Evolutionary conservation across 192 early-diverging fungal species (phyloP), one percentile per base, ranked within the genome.

Genomic region (Coemansia sp.): DNA sequence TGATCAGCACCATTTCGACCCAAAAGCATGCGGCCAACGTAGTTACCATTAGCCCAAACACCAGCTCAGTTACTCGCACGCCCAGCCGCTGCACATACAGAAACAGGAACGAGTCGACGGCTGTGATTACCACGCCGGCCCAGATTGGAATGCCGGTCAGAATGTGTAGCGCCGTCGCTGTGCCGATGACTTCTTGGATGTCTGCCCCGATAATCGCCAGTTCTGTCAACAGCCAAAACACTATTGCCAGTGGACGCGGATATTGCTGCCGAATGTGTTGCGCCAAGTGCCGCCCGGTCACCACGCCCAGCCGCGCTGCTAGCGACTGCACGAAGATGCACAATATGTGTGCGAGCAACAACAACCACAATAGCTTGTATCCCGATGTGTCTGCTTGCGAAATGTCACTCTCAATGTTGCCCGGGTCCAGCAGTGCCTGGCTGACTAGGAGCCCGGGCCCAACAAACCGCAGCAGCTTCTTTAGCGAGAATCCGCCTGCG

Each of bases 151-250:
- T 55, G 9, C 69, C 59, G 49, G 93, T 89, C 20, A 96, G 71
- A 6, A 96, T 87, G 28, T 91, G 88, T 46, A 96, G 60, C 7
- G 91, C 92, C 48, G 94, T 95, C 1, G 93, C 93, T 4, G 93
- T 93, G 8, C 94, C 94, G 42, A 96, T 86, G 19, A 96, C 92
- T 65, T 90, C 88, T 57, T 90, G 88, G 36, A 90, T 87, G 58
- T 90, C 88, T 1, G 86, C 85, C 0, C 87, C 87, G 23, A 90
- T 87, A 28, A 90, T 90, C 3, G 87, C 88, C n/a, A 86, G 63
- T 40, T 90, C 85, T 17, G 76, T 85, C 46, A 88, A 81, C 25
- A 82, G 12, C 85, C 86, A 90, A 17, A 90, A 72, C 53, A 83
- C 48, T 1, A 60, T 64, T 3, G 84, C 74, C 28, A 80, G 60